Evolutionary conservation across 2,329 filamentous ascomycete species (phyloP).

Genomic region (Huntiella savannae): DNA sequence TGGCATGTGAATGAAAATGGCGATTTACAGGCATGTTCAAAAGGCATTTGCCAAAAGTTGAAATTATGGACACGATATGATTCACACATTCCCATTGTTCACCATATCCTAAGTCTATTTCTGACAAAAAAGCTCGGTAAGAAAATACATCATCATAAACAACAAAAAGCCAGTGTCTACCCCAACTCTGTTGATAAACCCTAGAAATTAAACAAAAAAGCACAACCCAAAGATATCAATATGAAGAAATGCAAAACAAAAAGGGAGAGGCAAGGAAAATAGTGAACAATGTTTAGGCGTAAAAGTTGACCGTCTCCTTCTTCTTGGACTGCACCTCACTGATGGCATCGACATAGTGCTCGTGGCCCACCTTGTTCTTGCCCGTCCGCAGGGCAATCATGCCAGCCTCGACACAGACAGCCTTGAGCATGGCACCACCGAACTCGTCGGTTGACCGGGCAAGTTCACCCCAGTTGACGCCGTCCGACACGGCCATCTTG

Average conservation of each 20-base stretch:
- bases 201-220: too few relatives aligned
- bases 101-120: too few relatives aligned
- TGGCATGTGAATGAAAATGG: too few relatives aligned
- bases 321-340: slow-evolving; percentile 90
- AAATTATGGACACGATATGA: too few relatives aligned
- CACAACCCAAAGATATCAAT: too few relatives aligned
- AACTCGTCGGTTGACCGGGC: slow-evolving; percentile 97
- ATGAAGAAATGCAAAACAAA: background rate
- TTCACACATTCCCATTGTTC: background rate
- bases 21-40: too few relatives aligned
- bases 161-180: too few relatives aligned
- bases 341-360: slow-evolving; percentile 98
- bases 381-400: slow-evolving; percentile 95
- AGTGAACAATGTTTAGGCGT: slow-evolving; percentile 21
- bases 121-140: too few relatives aligned
- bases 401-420: slow-evolving; percentile 93
- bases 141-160: too few relatives aligned
- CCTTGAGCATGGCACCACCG: slow-evolving; percentile 92
- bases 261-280: background rate
- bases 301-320: slow-evolving; percentile 59
- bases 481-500: slow-evolving; percentile 92
- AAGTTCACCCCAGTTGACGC: slow-evolving; percentile 89
- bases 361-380: slow-evolving; percentile 90
- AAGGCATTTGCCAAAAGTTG: too few relatives aligned
- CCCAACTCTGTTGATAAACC: too few relatives aligned